These are phyloP conservation scores for Ustilago loliicola DNA, from an alignment of 1,284 basidiomycete species.

Conservation along the genomic window DNA sequence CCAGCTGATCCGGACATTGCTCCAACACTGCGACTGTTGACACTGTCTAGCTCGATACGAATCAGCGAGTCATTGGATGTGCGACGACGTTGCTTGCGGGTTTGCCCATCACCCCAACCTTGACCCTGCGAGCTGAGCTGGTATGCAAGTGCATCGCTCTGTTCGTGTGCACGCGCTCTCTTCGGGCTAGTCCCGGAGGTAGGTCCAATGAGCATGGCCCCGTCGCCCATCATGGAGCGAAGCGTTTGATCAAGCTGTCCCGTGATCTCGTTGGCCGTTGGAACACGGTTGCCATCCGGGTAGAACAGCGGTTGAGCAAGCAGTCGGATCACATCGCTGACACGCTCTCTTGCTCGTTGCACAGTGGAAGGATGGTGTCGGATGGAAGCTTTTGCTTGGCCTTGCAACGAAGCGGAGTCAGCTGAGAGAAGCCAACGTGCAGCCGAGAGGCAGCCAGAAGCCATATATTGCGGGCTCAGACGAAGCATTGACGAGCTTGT, in stretches of 20 bases:
- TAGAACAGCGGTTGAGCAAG: constrained; percentile 40
- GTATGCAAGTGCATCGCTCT: not conserved
- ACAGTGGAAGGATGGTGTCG: not conserved
- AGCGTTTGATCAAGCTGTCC: constrained; percentile 37
- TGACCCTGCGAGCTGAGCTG: not conserved
- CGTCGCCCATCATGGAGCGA: constrained; percentile 32
- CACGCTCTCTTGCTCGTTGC: constrained; percentile 14
- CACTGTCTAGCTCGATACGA: constrained; percentile 21
- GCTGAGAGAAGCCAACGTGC: constrained; percentile 26
- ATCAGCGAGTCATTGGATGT: constrained; percentile 15
- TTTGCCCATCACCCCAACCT: not conserved
- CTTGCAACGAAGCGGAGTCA: not conserved
- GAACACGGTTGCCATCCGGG: constrained; percentile 35
- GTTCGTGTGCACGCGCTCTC: constrained; percentile 17
- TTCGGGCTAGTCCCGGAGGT: constrained; percentile 14
- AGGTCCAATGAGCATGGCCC: constrained; percentile 9
- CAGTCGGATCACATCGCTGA: constrained; percentile 26
- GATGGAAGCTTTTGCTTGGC: not conserved
- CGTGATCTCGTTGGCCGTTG: constrained; percentile 21
- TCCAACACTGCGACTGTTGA: not conserved
- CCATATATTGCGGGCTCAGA: constrained; percentile 42
- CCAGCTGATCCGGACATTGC: constrained; percentile 7
- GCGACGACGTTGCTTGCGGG: constrained; percentile 23
- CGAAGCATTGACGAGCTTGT: constrained; percentile 29
- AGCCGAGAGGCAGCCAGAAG: constrained; percentile 19